phyloP scores from a whole-genome alignment of 345 rosid genomes.

The Heritiera fomes region DNA sequence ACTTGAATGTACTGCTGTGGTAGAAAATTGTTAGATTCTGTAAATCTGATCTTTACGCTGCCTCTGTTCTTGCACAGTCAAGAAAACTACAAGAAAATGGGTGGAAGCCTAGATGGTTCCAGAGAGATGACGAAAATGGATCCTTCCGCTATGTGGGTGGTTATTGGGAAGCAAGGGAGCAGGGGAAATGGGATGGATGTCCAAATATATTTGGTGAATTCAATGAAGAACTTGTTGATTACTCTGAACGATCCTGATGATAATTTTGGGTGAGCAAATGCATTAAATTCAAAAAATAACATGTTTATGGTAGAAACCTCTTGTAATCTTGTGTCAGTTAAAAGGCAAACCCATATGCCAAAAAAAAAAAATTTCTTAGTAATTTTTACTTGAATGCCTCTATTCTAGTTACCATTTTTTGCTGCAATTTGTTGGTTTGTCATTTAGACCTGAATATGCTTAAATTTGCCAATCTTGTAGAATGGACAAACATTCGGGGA shows the following conservation, averaged over 20 bases:
- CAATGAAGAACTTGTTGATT: constrained; percentile 43
- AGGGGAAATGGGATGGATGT: constrained; percentile 69
- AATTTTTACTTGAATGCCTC: neutral
- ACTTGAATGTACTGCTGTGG: neutral
- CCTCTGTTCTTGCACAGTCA: constrained; percentile 50
- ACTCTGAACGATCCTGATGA: constrained; percentile 32
- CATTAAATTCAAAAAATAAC: neutral
- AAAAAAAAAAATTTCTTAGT: too few relatives aligned
- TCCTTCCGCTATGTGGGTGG: constrained; percentile 70
- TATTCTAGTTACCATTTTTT: neutral
- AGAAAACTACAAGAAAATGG: constrained; percentile 86
- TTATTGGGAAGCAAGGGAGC: constrained; percentile 89
- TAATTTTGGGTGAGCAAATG: constrained; percentile 29
- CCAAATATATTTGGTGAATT: constrained; percentile 81
- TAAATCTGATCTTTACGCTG: neutral
- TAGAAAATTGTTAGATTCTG: neutral
- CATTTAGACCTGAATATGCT: neutral
- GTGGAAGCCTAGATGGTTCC: constrained; percentile 92
- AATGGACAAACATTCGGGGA: neutral
- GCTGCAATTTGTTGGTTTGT: neutral
- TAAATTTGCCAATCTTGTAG: neutral
- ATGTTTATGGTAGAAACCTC: neutral
- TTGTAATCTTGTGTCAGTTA: neutral
- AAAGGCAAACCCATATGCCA: neutral
- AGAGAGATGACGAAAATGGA: constrained; percentile 54